Evolutionary conservation across 495 filamentous ascomycete genomes (phyloP), one percentile per base, ranked within the genome.

Genomic region (Trichoderma erinaceum): DNA sequence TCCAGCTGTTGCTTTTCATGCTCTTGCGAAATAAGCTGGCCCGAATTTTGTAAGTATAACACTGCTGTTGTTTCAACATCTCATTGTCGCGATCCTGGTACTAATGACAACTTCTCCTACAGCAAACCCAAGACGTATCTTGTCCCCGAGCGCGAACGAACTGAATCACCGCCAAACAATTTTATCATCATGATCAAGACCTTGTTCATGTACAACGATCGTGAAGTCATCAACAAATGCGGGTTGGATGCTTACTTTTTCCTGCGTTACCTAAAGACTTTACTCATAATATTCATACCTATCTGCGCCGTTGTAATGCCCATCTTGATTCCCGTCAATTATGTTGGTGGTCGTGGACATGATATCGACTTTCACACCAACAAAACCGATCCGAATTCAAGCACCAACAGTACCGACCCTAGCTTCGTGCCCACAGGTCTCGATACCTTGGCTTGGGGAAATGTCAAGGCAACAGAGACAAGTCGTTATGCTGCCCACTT

Each of bases 221-320:
- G 90, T n/a, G 92, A 97, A 70, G 89, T 97, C 74, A 95, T 97
- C 69, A 88, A 91, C 48, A 97, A 97, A 78, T 97, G 92, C 76
- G 95, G 95, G 7, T 85, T 99, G 48, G 95, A 99, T 78, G 94
- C 96, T 72, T 99, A 97, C 81, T 96, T 99, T 78, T 99, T 98
- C 79, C 83, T 99, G 1, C 91, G 96, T 66, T 99, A 96, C 75
- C 83, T 99, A 18, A 91, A 94, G 67, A 95, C 96, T 76, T 86
- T 99, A 3, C 84, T 99, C 46, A 90, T 96, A 73, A 94, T 97
- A 69, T 98, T 98, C 73, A 75, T 95, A 23, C 90, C 93, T 10
- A 82, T 96, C 67, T 90, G 89, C 27, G 63, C 89, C 23, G 74
- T 97, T 38, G 87, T 97, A 35, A 80, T 98, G 29, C 96, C 95